Evolutionary conservation across 345 rosid species (phyloP).

Genomic region (Euphorbia lathyris): DNA sequence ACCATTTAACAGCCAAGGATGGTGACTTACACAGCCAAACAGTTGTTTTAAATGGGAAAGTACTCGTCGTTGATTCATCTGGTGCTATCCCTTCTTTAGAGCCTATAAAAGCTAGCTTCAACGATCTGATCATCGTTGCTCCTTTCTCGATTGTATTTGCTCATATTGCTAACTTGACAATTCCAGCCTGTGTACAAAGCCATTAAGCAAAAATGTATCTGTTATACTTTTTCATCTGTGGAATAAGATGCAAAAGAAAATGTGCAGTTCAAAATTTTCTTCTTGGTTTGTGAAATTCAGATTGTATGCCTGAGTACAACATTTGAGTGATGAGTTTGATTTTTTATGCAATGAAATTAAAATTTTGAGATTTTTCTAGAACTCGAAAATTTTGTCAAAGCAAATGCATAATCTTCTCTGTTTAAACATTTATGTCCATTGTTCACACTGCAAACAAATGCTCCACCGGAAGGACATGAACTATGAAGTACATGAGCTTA

Average conservation of each 20-base stretch:
- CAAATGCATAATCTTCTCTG: background rate
- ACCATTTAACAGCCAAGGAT: constrained; percentile 44
- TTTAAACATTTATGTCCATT: background rate
- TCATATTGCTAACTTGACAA: constrained; percentile 23
- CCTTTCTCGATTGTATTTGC: constrained; percentile 47
- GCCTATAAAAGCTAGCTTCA: constrained; percentile 21
- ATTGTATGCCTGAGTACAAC: too few relatives aligned
- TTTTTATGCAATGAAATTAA: too few relatives aligned
- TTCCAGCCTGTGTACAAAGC: constrained; percentile 36
- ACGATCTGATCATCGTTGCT: constrained; percentile 34
- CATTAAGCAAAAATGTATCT: background rate
- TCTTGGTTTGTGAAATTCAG: too few relatives aligned
- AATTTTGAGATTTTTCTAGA: too few relatives aligned
- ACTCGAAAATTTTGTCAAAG: too few relatives aligned
- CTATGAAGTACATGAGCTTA: too few relatives aligned
- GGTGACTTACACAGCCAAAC: constrained; percentile 42
- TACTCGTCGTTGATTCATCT: constrained; percentile 26
- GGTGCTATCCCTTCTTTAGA: constrained; percentile 38
- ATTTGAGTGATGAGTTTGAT: too few relatives aligned
- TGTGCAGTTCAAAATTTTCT: too few relatives aligned
- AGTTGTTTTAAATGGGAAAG: constrained; percentile 43
- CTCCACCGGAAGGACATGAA: too few relatives aligned
- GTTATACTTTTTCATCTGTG: background rate
- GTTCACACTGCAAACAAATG: background rate
- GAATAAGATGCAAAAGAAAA: background rate